phyloP scores from a whole-genome alignment of 2,329 filamentous ascomycete genomes.

The Clarireedia paspali region DNA sequence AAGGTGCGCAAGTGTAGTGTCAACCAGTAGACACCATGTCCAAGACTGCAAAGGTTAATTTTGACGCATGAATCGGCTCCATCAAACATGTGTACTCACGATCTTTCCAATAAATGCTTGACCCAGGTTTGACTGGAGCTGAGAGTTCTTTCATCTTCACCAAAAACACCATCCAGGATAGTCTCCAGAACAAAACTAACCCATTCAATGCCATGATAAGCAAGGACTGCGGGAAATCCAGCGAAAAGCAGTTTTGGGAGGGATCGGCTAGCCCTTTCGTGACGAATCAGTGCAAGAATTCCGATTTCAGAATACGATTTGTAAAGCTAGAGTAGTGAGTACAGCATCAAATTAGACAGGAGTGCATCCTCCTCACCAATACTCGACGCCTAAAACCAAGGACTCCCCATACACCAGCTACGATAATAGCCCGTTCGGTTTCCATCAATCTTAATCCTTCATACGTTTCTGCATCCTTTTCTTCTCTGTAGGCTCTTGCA shows the following conservation, averaged over 20 bases:
- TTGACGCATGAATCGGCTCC: not conserved
- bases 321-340: conserved; percentile 24
- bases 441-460: conserved; percentile 26
- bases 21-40: not conserved
- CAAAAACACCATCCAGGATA: conserved; percentile 17
- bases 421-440: conserved; percentile 20
- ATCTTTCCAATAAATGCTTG: not conserved
- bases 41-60: not conserved
- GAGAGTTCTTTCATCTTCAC: conserved; percentile 12
- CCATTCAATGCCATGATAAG: conserved; percentile 25
- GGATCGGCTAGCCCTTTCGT: conserved; percentile 18
- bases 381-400: conserved; percentile 27
- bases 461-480: conserved; percentile 23
- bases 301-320: conserved; percentile 22
- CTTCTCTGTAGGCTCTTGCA: conserved; percentile 12
- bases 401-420: conserved; percentile 29
- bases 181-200: conserved; percentile 17
- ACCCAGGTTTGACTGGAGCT: not conserved
- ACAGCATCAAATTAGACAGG: not conserved
- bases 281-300: conserved; percentile 21
- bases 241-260: conserved; percentile 19
- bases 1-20: not conserved
- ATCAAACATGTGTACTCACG: not conserved
- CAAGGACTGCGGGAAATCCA: conserved; percentile 25
- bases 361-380: conserved; percentile 18